phyloP scores from a whole-genome alignment of 345 rosid genomes.

The Salix exigua region DNA sequence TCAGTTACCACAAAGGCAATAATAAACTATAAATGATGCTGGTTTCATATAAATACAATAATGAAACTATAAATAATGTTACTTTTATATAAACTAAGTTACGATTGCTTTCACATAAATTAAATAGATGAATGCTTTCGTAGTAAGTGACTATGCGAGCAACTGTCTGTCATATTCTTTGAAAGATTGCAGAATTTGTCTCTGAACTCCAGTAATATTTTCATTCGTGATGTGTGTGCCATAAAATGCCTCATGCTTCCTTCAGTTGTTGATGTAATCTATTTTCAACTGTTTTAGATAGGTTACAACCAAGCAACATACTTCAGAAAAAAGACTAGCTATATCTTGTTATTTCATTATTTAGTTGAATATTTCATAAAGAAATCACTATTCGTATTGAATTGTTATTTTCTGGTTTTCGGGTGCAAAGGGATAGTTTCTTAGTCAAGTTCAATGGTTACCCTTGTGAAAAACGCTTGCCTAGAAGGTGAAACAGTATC shows the following conservation, averaged over 20 bases:
- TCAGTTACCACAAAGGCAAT: constrained; percentile 1
- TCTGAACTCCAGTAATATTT: too few relatives aligned
- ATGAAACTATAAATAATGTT: background rate
- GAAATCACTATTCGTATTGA: background rate
- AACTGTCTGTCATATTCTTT: background rate
- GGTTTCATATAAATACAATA: background rate
- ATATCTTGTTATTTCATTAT: background rate
- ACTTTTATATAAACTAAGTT: background rate
- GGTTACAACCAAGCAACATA: background rate
- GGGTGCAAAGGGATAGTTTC: background rate
- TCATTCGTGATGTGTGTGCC: background rate
- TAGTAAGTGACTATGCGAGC: too few relatives aligned
- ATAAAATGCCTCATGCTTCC: background rate
- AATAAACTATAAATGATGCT: background rate
- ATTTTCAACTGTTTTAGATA: background rate
- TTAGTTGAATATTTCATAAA: background rate
- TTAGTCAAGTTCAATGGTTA: background rate
- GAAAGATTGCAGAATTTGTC: background rate
- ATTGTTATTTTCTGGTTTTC: background rate
- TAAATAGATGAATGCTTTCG: too few relatives aligned
- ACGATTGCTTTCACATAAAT: background rate
- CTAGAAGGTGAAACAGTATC: too few relatives aligned
- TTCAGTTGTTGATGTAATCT: background rate
- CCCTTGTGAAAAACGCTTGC: too few relatives aligned
- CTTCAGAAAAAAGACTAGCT: background rate